phyloP scores from a whole-genome alignment of 1,139 yeast genomes.

The Candida neerlandica region DNA sequence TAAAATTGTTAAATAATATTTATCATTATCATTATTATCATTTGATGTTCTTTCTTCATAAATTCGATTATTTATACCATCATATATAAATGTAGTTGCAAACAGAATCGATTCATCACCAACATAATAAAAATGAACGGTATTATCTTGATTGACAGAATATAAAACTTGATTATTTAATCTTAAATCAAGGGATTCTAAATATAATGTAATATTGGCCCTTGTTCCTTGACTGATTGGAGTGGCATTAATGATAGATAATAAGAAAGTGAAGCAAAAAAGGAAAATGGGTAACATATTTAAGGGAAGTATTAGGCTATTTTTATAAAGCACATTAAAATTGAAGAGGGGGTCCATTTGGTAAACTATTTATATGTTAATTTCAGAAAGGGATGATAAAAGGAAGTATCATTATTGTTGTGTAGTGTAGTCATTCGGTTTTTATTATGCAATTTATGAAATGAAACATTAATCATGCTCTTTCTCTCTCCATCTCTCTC shows the following conservation, averaged over 20 bases:
- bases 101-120: conserved; percentile 1
- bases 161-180: background rate
- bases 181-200: background rate
- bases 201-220: conserved; percentile 1
- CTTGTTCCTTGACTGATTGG: background rate
- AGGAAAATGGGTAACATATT: background rate
- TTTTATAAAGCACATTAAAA: too few relatives aligned
- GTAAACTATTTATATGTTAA: background rate
- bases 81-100: background rate
- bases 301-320: too few relatives aligned
- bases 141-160: background rate
- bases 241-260: background rate
- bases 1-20: conserved; percentile 1
- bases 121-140: background rate
- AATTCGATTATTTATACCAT: background rate
- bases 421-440: background rate
- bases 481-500: background rate
- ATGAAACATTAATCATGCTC: background rate
- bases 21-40: background rate
- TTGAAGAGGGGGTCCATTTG: background rate
- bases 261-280: background rate
- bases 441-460: background rate
- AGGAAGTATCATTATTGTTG: background rate
- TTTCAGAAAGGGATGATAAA: background rate
- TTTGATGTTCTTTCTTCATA: background rate